Base-by-base conservation (phyloP, 2,329 filamentous ascomycete genomes). In the Incumbomyces delicatus region DNA sequence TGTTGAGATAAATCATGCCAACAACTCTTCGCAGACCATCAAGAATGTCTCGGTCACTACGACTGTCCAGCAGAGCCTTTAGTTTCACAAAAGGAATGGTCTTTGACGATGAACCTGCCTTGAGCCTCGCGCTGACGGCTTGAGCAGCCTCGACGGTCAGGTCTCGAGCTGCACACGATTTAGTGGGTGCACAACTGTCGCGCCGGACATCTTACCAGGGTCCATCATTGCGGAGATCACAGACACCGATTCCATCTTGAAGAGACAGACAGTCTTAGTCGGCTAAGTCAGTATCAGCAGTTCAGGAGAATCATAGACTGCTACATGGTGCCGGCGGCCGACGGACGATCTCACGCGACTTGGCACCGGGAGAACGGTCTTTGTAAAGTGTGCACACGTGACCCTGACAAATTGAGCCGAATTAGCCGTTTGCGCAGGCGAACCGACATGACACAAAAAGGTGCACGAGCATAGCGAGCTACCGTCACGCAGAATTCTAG, bases 141-240 rank as follows among this genome's bases (percentile, higher is more conserved):
- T 89, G 87, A 59, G 92, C 90, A 57, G 92, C 92, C 76, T 98
- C 92, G 68, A 98, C 81, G 48, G 92, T 98, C 63, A 98, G 82
- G 69, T 96, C 92, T 68, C 92, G 85, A 63, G 92, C 92, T 95
- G 14, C 4, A 17, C 58, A 49, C 54, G 51, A 27, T 27, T 27
- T 27, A 27, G 22, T 27, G 22, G 8, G 22, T 27, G 22, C 22
- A 27, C 22, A 27, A 27, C 4, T 8, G 22, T 27, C 22, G 8
- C 22, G 22, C 8, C 22, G 22, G 22, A 27, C 8, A 27, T 27
- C 47, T 41, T 22, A 94, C 90, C 88, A 69, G 85, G 92, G 74
- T 96, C 92, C 66, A 98, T 82, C 69, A 96, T 79, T 64, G 81
- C 87, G 58, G 89, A 94, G 67, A 98, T 94, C 61, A 86, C 80